Evolutionary conservation across 306 rosid genomes (phyloP).

Genomic region (Malus orientalis): DNA sequence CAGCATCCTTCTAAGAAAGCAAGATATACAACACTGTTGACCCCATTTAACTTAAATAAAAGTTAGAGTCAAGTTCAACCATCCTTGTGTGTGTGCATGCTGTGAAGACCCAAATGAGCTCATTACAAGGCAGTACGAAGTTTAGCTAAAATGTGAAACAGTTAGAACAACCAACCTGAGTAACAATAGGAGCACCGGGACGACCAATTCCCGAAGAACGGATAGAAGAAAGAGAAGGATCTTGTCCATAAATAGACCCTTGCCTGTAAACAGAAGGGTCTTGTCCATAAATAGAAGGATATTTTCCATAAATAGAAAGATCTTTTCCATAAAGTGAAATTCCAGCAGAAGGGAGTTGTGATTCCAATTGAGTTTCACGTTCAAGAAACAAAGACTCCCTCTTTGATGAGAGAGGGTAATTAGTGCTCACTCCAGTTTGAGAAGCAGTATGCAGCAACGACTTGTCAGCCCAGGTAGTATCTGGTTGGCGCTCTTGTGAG

Average conservation of each 20-base stretch:
- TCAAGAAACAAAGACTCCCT: slow-evolving; percentile 64
- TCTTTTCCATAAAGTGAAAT: slow-evolving; percentile 68
- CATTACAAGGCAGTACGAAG: neutral
- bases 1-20: neutral
- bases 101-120: neutral
- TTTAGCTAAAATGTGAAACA: slow-evolving; percentile 1
- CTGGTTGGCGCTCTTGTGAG: slow-evolving; percentile 66
- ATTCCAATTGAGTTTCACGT: slow-evolving; percentile 67
- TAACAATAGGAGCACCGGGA: slow-evolving; percentile 65
- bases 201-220: slow-evolving; percentile 76
- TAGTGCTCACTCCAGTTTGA: slow-evolving; percentile 45
- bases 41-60: neutral
- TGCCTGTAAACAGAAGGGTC: slow-evolving; percentile 65
- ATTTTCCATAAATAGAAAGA: slow-evolving; percentile 40
- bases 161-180: slow-evolving; percentile 54
- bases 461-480: slow-evolving; percentile 60
- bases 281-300: slow-evolving; percentile 40
- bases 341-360: slow-evolving; percentile 58
- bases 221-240: slow-evolving; percentile 18
- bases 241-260: slow-evolving; percentile 43
- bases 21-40: neutral
- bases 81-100: neutral
- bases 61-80: neutral
- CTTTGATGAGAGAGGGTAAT: slow-evolving; percentile 43
- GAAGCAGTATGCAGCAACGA: slow-evolving; percentile 44